Base-by-base conservation (phyloP, 257 asterid genomes). In the Solanum boliviense region DNA sequence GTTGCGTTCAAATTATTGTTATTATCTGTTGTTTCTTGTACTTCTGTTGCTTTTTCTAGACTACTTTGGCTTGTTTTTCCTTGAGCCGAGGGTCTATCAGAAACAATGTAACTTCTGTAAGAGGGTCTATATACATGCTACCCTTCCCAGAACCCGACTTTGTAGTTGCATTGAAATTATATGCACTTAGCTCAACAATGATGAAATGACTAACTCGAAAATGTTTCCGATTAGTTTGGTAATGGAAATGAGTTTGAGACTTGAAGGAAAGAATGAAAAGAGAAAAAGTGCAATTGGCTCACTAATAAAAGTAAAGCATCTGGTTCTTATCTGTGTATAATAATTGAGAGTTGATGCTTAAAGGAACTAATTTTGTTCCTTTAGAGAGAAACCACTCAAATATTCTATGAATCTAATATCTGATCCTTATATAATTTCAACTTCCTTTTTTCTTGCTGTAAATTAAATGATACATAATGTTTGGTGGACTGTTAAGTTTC, bases 261-360 rank as follows among this genome's bases (percentile, higher is more conserved):
- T 21, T 34, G 74, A 32, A 78, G 86, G 38, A 60, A 48, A 52
- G 52, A 75, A 86, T 31, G 70, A 74, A 86, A 71, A 79, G 79
- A 18, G 90, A 58, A 85, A 89, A 87, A 90, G 78, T 65, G 91
- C 41, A 85, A 88, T 58, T 84, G 87, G 68, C 86, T 87, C 87
- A 84, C 72, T 85, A 60, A 36, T 62, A 68, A 91, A 90, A 90
- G 90, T 36, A 65, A 81, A 88, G 96, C 91, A 93, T 92, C 94
- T 36, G 91, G 93, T 93, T 92, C 96, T 91, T 92, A 88, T 94
- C 93, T 90, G 74, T 91, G 71, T 88, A 15, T 48, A 87, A 91
- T 85, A 88, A 87, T 83, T 89, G 67, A 87, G 87, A 86, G 75
- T 70, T 86, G 91, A 87, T 91, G 89, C 92, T 89, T 88, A 10